Evolutionary conservation across 2,329 filamentous ascomycete genomes (phyloP).

Genomic region (Aureobasidium sp.): DNA sequence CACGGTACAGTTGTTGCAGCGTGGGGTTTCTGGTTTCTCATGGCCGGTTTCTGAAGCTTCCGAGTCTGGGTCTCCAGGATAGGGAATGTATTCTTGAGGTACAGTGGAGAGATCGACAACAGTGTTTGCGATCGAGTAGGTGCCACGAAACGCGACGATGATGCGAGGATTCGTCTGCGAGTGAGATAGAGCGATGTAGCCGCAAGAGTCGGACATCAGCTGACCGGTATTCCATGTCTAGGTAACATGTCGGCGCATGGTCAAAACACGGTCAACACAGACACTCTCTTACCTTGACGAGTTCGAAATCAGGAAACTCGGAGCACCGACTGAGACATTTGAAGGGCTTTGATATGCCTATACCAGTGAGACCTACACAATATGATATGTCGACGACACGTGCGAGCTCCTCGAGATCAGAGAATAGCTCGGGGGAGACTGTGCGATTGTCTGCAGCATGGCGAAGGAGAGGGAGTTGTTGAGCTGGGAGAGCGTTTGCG

Average conservation of each 20-base stretch:
- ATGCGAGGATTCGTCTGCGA: constrained; percentile 54
- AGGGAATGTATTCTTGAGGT: constrained; percentile 85
- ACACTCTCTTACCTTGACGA: constrained; percentile 51
- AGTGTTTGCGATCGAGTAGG: constrained; percentile 88
- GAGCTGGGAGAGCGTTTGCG: constrained; percentile 17
- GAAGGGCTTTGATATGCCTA: constrained; percentile 80
- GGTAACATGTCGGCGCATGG: constrained; percentile 7
- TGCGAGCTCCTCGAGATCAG: constrained; percentile 78
- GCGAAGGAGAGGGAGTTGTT: constrained; percentile 28
- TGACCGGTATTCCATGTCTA: constrained; percentile 84
- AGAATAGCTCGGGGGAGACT: constrained; percentile 62
- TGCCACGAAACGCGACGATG: constrained; percentile 85
- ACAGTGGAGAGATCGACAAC: constrained; percentile 83
- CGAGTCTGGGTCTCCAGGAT: constrained; percentile 52
- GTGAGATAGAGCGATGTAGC: constrained; percentile 87
- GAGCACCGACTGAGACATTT: constrained; percentile 74
- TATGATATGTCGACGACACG: constrained; percentile 91
- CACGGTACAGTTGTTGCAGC: constrained; percentile 82
- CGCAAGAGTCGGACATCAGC: constrained; percentile 82
- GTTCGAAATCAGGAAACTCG: constrained; percentile 73
- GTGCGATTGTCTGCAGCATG: constrained; percentile 28
- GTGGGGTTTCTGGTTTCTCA: constrained; percentile 34
- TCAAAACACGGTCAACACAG: neutral
- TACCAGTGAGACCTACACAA: constrained; percentile 77
- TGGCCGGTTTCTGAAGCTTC: neutral